Conservation (phyloP, 2,329 filamentous ascomycete genomes). For the Drechslerella coelobrocha region DNA sequence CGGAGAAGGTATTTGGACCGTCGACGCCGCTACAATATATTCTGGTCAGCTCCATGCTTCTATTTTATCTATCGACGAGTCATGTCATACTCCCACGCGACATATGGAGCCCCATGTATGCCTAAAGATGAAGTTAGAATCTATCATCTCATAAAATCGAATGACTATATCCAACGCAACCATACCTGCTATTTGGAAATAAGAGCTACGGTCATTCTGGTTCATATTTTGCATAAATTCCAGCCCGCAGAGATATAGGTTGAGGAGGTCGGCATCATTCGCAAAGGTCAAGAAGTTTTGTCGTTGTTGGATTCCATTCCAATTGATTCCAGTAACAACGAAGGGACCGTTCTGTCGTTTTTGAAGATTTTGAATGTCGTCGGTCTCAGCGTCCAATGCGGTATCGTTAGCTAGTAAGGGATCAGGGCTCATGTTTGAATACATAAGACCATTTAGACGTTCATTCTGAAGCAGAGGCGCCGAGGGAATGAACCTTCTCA, state of each 20-base stretch:
- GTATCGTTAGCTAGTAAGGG: neutral
- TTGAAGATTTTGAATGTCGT: neutral
- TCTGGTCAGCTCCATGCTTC: neutral
- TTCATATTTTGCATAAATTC: conserved; percentile 35
- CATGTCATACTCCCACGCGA: conserved; percentile 35
- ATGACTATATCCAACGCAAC: neutral
- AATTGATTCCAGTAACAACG: conserved; percentile 31
- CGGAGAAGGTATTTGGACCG: conserved; percentile 16
- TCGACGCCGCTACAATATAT: conserved; percentile 7
- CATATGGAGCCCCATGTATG: conserved; percentile 45
- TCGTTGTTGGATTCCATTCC: conserved; percentile 32
- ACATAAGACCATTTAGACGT: conserved; percentile 7
- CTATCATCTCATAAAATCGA: conserved; percentile 2
- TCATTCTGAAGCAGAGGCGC: conserved; percentile 13
- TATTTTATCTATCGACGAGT: neutral
- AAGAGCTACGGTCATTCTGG: conserved; percentile 31
- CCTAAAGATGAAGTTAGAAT: conserved; percentile 18
- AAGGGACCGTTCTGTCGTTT: conserved; percentile 35
- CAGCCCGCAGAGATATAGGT: conserved; percentile 42
- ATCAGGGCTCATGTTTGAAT: neutral
- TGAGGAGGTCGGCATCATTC: conserved; percentile 31
- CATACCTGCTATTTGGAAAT: conserved; percentile 34
- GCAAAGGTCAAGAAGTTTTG: conserved; percentile 32
- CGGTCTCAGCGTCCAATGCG: neutral
- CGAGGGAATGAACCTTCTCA: conserved; percentile 19